A percentile compares a stretch with the other conserved stretches of the same genome.
phyloP scores from a whole-genome alignment of 495 filamentous ascomycete species.

The Hyaloscypha finlandica region DNA sequence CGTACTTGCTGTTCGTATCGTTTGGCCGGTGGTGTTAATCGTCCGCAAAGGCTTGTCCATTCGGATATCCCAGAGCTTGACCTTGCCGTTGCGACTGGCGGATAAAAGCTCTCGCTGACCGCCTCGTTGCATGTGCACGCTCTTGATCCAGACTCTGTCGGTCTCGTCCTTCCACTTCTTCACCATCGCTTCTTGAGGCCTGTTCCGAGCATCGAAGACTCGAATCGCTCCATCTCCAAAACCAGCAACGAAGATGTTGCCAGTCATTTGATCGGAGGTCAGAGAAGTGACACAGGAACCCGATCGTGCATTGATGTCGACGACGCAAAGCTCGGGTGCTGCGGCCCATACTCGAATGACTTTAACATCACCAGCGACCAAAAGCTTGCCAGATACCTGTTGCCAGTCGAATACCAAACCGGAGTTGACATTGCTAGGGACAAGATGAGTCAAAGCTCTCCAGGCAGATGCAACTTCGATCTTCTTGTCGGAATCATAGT shows the following conservation, averaged over 20 bases:
- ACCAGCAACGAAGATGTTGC: constrained; percentile 91
- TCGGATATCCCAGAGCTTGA: constrained; percentile 95
- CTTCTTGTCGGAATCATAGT: constrained; percentile 72
- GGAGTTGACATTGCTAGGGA: constrained; percentile 89
- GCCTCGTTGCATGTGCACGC: constrained; percentile 95
- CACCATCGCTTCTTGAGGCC: constrained; percentile 83
- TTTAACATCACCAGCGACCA: constrained; percentile 94
- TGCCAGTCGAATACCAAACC: constrained; percentile 98
- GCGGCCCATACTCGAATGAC: constrained; percentile 97
- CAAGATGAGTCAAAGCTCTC: constrained; percentile 87
- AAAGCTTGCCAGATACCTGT: constrained; percentile 89
- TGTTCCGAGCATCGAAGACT: constrained; percentile 87
- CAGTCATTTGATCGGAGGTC: constrained; percentile 95
- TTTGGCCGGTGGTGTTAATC: constrained; percentile 74
- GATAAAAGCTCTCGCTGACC: constrained; percentile 87
- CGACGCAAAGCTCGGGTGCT: constrained; percentile 86
- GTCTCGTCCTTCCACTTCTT: constrained; percentile 86
- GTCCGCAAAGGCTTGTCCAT: constrained; percentile 73
- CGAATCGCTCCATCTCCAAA: constrained; percentile 97
- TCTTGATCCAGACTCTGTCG: constrained; percentile 90
- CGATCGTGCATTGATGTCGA: constrained; percentile 93
- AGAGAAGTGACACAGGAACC: constrained; percentile 94
- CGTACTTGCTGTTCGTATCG: constrained; percentile 80
- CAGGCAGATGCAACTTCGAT: constrained; percentile 91
- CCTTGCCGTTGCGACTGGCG: constrained; percentile 85